These are phyloP conservation scores for Neodidymelliopsis sp. DNA, from an alignment of 2,329 filamentous ascomycete species.

Conservation along the genomic window DNA sequence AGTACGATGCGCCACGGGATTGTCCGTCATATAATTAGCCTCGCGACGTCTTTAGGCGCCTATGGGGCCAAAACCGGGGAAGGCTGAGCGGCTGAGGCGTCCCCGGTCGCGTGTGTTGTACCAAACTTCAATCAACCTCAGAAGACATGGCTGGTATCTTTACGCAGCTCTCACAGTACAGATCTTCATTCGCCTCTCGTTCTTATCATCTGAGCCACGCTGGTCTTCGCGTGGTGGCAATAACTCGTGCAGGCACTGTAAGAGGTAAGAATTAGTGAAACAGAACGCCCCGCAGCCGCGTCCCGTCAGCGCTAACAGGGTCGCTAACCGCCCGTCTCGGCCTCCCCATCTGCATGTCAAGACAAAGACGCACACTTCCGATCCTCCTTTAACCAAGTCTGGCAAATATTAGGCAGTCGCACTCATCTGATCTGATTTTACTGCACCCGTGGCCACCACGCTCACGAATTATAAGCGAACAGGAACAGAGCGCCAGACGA, in stretches of 20 bases:
- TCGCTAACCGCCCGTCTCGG: background rate
- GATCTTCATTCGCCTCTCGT: no score
- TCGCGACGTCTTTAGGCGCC: background rate
- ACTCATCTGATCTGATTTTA: no score
- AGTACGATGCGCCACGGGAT: conserved; percentile 1
- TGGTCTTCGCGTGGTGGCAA: no score
- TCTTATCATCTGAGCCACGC: no score
- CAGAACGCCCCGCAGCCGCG: conserved; percentile 1
- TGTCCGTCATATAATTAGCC: conserved; percentile 17
- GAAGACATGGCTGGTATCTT: background rate
- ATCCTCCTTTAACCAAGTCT: no score
- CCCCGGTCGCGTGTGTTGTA: conserved; percentile 2
- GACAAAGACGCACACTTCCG: no score
- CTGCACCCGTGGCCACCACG: no score
- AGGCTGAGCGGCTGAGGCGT: conserved; percentile 7
- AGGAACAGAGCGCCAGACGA: no score
- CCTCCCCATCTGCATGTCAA: conserved; percentile 1
- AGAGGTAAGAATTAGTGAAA: background rate
- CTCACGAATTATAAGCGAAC: no score
- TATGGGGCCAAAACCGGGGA: conserved; percentile 8
- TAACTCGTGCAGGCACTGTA: background rate
- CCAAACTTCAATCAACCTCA: background rate
- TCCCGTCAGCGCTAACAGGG: background rate
- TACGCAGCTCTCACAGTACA: background rate
- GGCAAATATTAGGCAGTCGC: no score